Percentiles rank a stretch among this genome's conserved stretches.
Conservation (phyloP, 345 rosid species). For the Erodium maritimum region DNA sequence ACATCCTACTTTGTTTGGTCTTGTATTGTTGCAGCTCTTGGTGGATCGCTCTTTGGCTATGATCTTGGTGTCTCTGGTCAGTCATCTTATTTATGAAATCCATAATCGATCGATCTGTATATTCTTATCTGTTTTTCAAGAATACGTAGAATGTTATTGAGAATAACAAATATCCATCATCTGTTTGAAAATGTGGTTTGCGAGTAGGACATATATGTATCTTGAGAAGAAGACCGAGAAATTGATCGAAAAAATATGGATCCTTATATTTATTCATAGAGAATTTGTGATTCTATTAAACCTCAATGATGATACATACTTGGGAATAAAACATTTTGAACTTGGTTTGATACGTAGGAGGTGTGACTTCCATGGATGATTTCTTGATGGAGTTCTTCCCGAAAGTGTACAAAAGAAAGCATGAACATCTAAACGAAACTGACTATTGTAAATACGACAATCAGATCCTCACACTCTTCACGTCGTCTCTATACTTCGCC, state of each 20-base stretch:
- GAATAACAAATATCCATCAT: no score
- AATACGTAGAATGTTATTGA: no score
- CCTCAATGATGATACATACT: no score
- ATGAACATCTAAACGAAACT: slow-evolving; percentile 53
- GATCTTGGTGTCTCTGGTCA: slow-evolving; percentile 82
- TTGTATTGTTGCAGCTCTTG: slow-evolving; percentile 50
- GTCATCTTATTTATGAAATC: neutral
- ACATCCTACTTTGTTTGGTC: slow-evolving; percentile 52
- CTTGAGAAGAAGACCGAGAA: no score
- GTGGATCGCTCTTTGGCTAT: slow-evolving; percentile 78
- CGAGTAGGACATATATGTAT: no score
- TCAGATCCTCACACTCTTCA: slow-evolving; percentile 72
- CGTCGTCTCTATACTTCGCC: slow-evolving; percentile 76
- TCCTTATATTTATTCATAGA: no score
- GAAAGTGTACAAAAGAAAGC: slow-evolving; percentile 50
- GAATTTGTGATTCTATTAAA: no score
- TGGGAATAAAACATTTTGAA: neutral
- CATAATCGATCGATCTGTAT: neutral
- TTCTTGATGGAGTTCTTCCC: slow-evolving; percentile 79
- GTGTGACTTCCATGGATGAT: slow-evolving; percentile 96
- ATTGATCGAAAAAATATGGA: no score
- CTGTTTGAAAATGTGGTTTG: no score
- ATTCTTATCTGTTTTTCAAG: no score
- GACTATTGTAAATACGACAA: slow-evolving; percentile 88
- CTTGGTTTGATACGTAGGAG: slow-evolving; percentile 49